phyloP scores from a whole-genome alignment of 345 rosid species.

The Alliaria petiolata region DNA sequence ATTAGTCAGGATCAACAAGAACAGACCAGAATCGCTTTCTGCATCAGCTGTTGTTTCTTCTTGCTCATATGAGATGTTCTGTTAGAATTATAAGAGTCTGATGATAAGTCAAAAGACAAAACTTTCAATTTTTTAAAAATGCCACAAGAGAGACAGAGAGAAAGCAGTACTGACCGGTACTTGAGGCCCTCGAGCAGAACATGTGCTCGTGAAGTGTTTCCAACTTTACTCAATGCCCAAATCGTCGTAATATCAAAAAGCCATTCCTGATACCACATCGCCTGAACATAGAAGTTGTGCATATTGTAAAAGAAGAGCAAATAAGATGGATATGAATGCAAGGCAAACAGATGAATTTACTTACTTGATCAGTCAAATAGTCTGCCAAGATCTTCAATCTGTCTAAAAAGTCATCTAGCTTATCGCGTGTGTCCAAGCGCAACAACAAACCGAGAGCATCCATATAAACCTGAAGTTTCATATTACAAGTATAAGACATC shows the following conservation, averaged over 20 bases:
- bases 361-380: conserved; percentile 50
- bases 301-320: not conserved
- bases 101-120: conserved; percentile 13
- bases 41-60: conserved; percentile 71
- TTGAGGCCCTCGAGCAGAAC: conserved; percentile 60
- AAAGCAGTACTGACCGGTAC: conserved; percentile 40
- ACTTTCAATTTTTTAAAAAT: not conserved
- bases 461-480: conserved; percentile 50
- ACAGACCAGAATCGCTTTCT: conserved; percentile 57
- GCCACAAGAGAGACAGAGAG: not conserved
- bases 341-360: conserved; percentile 1
- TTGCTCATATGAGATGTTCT: conserved; percentile 50
- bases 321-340: not conserved
- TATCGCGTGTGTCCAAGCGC: conserved; percentile 52
- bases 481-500: not conserved
- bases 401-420: conserved; percentile 39
- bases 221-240: conserved; percentile 67
- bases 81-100: not conserved
- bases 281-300: conserved; percentile 32
- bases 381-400: conserved; percentile 47
- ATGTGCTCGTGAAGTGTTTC: conserved; percentile 54
- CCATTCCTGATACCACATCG: conserved; percentile 69
- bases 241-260: conserved; percentile 63
- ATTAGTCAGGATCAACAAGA: not conserved
- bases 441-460: conserved; percentile 72